Evolutionary conservation across 2,329 filamentous ascomycete genomes (phyloP), one percentile per base, ranked within the genome.

Genomic region (Hymenoscyphus scutula): DNA sequence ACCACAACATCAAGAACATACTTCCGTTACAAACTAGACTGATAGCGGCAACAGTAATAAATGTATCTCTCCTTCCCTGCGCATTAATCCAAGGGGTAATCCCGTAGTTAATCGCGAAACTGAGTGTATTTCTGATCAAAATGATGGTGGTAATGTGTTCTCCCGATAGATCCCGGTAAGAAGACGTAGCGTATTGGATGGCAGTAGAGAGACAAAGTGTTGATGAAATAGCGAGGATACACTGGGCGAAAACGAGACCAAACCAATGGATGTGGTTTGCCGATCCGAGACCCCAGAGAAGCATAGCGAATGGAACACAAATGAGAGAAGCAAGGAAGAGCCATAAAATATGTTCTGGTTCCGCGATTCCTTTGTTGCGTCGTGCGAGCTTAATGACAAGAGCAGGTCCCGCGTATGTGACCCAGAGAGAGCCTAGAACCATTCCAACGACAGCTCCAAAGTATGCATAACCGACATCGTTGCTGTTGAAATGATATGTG

Each of bases 271-370:
- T 69, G 0, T 74, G 60, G 25, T 79, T 74, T 57, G 77, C 77
- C 1, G 80, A 78, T 13, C 81, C 80, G 0, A 82, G 76, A 37
- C 81, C 81, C 79, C 79, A 82, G 1, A 81, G 71, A 51, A 82
- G 75, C 27, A 81, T 72, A 0, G 76, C 77, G 27, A 74, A 75
- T 0, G 80, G 78, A 0, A 80, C 72, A 37, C 79, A 68, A 3
- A 82, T 58, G 8, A 77, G 63, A 11, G 74, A 76, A 1, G 74
- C 68, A 8, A 65, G 54, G 59, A 73, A 72, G 27, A 73, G 66
- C 70, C 69, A 73, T 2, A 73, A 65, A 15, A 70, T 69, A 23
- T 73, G 70, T 58, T 73, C 72, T 1, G 72, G 70, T 62, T 73
- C 71, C 7, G 64, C 70, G 11, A 76, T 69, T 41, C 78, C 77